These are phyloP conservation scores for Aspergillus homomorphus DNA, from an alignment of 495 filamentous ascomycete species.

Conservation along the genomic window DNA sequence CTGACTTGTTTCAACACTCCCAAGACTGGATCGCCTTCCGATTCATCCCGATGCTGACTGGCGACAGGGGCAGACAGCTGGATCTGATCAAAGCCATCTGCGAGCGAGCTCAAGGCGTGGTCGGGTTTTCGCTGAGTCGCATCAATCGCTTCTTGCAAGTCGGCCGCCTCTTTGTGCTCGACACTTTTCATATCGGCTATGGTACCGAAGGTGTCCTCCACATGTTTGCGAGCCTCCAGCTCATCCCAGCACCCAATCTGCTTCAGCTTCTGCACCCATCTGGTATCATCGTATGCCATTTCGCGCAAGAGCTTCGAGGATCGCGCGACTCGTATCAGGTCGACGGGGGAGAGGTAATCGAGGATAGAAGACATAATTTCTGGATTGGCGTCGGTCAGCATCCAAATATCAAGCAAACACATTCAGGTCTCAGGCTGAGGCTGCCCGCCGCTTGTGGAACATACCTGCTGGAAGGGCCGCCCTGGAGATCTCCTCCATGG, in stretches of 20 bases:
- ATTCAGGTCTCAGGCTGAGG: neutral
- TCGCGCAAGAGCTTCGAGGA: slow-evolving; percentile 87
- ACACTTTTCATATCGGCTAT: slow-evolving; percentile 59
- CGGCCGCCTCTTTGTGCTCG: slow-evolving; percentile 46
- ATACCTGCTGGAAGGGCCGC: slow-evolving; percentile 76
- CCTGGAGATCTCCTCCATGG: slow-evolving; percentile 71
- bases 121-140: slow-evolving; percentile 12
- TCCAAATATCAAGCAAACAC: neutral
- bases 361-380: slow-evolving; percentile 88
- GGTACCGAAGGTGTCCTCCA: slow-evolving; percentile 69
- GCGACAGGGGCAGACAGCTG: slow-evolving; percentile 38
- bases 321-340: slow-evolving; percentile 81
- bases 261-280: slow-evolving; percentile 84
- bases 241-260: slow-evolving; percentile 94
- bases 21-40: slow-evolving; percentile 50
- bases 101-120: slow-evolving; percentile 33
- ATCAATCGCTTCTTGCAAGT: slow-evolving; percentile 15
- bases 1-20: slow-evolving; percentile 62
- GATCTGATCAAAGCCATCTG: slow-evolving; percentile 68
- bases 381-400: slow-evolving; percentile 30
- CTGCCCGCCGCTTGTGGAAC: slow-evolving; percentile 15
- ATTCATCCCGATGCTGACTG: slow-evolving; percentile 16
- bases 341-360: slow-evolving; percentile 80
- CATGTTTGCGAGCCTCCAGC: slow-evolving; percentile 70
- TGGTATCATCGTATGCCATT: slow-evolving; percentile 98